These are phyloP conservation scores for Hypoxylon fragiforme DNA, from an alignment of 495 filamentous ascomycete genomes.

Conservation along the genomic window DNA sequence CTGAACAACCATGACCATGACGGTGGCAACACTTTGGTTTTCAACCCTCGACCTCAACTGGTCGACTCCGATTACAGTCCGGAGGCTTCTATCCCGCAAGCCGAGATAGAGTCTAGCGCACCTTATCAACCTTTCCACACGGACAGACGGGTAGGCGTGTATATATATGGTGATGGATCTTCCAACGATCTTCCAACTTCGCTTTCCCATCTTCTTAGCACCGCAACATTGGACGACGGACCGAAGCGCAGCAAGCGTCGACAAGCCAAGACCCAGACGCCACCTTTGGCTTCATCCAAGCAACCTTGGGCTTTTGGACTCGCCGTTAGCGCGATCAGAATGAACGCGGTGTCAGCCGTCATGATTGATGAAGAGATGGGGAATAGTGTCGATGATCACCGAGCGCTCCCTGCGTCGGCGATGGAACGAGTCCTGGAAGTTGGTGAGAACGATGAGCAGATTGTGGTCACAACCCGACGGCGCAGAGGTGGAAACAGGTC, in stretches of 20 bases:
- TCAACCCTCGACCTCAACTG: slow-evolving; percentile 39
- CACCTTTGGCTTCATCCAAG: slow-evolving; percentile 5
- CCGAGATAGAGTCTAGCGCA: slow-evolving; percentile 90
- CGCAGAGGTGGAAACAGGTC: slow-evolving; percentile 57
- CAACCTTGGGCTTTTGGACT: slow-evolving; percentile 73
- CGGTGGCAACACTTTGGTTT: slow-evolving; percentile 46
- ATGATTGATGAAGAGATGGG: slow-evolving; percentile 60
- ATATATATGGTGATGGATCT: slow-evolving; percentile 54
- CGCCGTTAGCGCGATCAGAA: slow-evolving; percentile 59
- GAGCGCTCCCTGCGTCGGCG: slow-evolving; percentile 56
- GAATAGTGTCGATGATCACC: slow-evolving; percentile 51
- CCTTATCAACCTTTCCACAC: slow-evolving; percentile 92
- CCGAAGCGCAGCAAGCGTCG: slow-evolving; percentile 22
- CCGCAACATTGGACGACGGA: slow-evolving; percentile 35
- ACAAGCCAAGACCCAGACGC: slow-evolving; percentile 5
- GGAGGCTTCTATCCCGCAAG: slow-evolving; percentile 70
- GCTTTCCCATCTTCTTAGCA: slow-evolving; percentile 37
- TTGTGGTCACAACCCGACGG: slow-evolving; percentile 78
- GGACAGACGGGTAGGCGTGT: slow-evolving; percentile 74
- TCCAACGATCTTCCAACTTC: slow-evolving; percentile 21
- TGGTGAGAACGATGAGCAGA: slow-evolving; percentile 71
- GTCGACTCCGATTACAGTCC: slow-evolving; percentile 39
- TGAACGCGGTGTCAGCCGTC: slow-evolving; percentile 59
- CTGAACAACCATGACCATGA: slow-evolving; percentile 50
- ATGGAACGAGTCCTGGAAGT: slow-evolving; percentile 61